Evolutionary conservation across 768 basidiomycete genomes (phyloP).

Genomic region (Leccinum subgranulosum): DNA sequence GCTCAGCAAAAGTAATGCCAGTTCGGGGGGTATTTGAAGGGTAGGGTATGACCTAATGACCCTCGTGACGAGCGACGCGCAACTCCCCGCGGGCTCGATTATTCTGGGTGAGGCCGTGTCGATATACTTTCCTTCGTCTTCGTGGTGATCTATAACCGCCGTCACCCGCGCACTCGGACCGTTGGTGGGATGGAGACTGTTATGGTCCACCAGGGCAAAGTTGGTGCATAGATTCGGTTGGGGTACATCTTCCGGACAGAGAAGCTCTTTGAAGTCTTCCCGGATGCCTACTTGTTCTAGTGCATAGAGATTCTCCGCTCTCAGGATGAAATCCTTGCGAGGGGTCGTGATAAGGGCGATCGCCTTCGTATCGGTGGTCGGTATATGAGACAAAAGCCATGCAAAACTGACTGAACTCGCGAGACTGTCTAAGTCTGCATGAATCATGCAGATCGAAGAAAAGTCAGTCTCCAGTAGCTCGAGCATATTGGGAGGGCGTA

Average conservation of each 20-base stretch:
- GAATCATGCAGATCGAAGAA: not conserved
- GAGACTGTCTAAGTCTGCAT: conserved; percentile 82
- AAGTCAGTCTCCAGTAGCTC: not conserved
- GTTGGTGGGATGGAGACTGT: conserved; percentile 54
- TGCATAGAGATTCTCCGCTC: conserved; percentile 85
- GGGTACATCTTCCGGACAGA: conserved; percentile 69
- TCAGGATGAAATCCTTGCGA: conserved; percentile 66
- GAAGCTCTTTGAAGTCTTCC: conserved; percentile 49
- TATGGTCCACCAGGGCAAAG: conserved; percentile 92
- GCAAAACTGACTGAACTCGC: conserved; percentile 85
- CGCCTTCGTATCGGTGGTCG: conserved; percentile 39
- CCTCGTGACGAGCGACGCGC: conserved; percentile 62
- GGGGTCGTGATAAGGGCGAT: conserved; percentile 74
- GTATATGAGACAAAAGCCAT: conserved; percentile 53
- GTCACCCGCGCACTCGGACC: conserved; percentile 49
- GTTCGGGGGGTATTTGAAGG: conserved; percentile 43
- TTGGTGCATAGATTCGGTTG: conserved; percentile 39
- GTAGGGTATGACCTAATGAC: conserved; percentile 22
- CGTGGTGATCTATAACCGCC: conserved; percentile 89
- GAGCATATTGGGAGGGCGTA: conserved; percentile 29
- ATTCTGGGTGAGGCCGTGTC: conserved; percentile 63
- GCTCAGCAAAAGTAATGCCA: conserved; percentile 76
- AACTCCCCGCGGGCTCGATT: conserved; percentile 73
- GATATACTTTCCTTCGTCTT: conserved; percentile 70
- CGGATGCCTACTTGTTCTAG: conserved; percentile 57